Evolutionary conservation across 176 grass and related monocot genomes (phyloP), one percentile per base, ranked within the genome.

Genomic region (Elaeis guineensis): DNA sequence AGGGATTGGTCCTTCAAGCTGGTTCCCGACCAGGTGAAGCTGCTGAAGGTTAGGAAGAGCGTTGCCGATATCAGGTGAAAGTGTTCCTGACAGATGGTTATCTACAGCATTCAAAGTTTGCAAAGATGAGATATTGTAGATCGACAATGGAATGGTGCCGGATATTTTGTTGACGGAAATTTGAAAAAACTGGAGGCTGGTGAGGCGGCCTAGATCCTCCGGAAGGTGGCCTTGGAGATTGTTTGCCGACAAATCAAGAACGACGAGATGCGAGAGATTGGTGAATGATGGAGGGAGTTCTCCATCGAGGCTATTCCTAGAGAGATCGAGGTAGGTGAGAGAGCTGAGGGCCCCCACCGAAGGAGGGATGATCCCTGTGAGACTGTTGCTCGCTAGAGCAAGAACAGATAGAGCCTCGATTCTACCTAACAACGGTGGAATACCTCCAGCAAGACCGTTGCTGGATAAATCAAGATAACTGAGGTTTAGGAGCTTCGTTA

Each of bases 1-100:
- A 3, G 75, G 75, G 63, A 78, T 78, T 0, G 48, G 20, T 16
- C 75, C 75, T 28, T 78, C 57, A 6, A 78, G 17, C 25, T 49
- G 54, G 21, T 78, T 78, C 6, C 1, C 1, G 35, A 19, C 21
- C 19, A 78, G 3, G 50, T 23, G 5, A 0, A 78, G 20, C 0
- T 1, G 9, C 32, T 1, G 1, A 4, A 78, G 49, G 28, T 78
- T 50, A 15, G 75, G 75, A 16, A 78, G 57, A 24, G 75, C 51
- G 11, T 61, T 1, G 61, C 75, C 75, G 0, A 78, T 71, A 6
- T 78, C 15, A 0, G 4, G 16, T 19, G 66, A 57, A 14, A 78
- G 65, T 4, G 6, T 54, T 23, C 75, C 75, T 3, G 18, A 56
- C 0, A 78, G 17, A 19, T 56, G 22, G 49, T 78, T 78, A 25